Base-by-base conservation (phyloP, 495 filamentous ascomycete genomes). In the Talaromyces liani region DNA sequence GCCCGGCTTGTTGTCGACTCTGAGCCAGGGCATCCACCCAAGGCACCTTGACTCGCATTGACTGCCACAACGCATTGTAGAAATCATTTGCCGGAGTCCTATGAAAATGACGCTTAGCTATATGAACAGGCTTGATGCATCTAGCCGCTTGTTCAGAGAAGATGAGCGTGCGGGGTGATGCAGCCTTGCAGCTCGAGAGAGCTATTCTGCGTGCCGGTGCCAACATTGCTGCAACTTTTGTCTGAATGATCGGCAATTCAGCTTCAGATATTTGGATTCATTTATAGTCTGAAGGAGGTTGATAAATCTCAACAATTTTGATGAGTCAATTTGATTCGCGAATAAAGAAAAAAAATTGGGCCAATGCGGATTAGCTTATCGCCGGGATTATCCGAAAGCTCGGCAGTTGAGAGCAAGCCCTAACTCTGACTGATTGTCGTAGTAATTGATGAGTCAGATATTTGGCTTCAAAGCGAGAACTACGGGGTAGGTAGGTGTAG, bases 21-120 rank as follows among this genome's bases (percentile, higher is more conserved):
- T 80, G 76, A 1, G 77, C 79, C 53, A 89, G 71, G 0, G 87
- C 87, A 62, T 88, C 85, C n/a, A 90, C 81, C 87, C 88, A 90
- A 39, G 88, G 85, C 14, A 82, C 88, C 63, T 84, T 82, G 9
- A 88, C 84, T 36, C 86, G 79, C 78, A 84, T 82, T 7, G 76
- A 74, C 76, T 78, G 76, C 75, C 76, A 79, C 12, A 73, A 74
- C 14, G 74, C 72, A 27, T 71, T 68, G 55, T 66, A 72, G 2
- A 62, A 73, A 7, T 68, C 70, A 55, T 69, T 68, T 36, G 58
- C 56, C 34, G 67, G 70, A 61, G 68, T 73, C 24, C 70, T 61
- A 62, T 75, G 73, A 51, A 80, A 78, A 14, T 22, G n/a, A 39
- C 60, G 60, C 45, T 33, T 54, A 33, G 25, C 29, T 33, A 51